These are phyloP conservation scores for Leishmania turanica DNA, from an alignment of 208 protist genomes.

Conservation along the genomic window DNA sequence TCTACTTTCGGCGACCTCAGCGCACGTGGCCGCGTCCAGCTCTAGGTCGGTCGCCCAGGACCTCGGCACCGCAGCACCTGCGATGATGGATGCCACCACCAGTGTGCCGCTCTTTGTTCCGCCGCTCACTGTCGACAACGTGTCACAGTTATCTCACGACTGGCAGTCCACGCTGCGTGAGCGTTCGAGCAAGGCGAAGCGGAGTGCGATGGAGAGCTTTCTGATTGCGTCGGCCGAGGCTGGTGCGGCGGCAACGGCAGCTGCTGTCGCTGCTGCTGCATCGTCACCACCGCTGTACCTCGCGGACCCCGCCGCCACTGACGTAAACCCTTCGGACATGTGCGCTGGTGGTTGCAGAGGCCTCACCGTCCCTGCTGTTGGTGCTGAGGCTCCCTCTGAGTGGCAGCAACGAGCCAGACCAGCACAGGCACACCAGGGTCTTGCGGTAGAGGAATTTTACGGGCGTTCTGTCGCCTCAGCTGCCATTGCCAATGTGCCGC, in stretches of 20 bases:
- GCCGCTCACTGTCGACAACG: conserved; percentile 34
- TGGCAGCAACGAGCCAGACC: neutral
- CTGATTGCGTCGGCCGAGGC: conserved; percentile 33
- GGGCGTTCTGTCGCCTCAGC: neutral
- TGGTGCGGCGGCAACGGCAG: conserved; percentile 7
- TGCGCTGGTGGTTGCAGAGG: neutral
- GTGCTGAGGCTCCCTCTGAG: neutral
- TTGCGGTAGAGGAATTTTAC: neutral
- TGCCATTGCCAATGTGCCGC: neutral
- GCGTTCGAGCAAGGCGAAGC: conserved; percentile 26
- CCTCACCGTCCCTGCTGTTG: neutral
- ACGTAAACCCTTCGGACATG: neutral
- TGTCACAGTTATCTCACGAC: conserved; percentile 37
- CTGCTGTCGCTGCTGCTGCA: neutral
- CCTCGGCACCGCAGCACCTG: neutral
- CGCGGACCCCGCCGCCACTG: neutral
- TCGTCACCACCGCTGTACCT: neutral
- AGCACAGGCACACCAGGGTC: neutral
- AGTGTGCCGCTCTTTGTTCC: conserved; percentile 33
- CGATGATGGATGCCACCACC: neutral
- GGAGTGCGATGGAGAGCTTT: conserved; percentile 27
- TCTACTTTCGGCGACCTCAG: neutral
- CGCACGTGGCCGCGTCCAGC: neutral
- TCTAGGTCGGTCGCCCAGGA: neutral
- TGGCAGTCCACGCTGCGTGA: conserved; percentile 49